Evolutionary conservation across 495 filamentous ascomycete genomes (phyloP), one percentile per base, ranked within the genome.

Genomic region (Parmelia sp.): DNA sequence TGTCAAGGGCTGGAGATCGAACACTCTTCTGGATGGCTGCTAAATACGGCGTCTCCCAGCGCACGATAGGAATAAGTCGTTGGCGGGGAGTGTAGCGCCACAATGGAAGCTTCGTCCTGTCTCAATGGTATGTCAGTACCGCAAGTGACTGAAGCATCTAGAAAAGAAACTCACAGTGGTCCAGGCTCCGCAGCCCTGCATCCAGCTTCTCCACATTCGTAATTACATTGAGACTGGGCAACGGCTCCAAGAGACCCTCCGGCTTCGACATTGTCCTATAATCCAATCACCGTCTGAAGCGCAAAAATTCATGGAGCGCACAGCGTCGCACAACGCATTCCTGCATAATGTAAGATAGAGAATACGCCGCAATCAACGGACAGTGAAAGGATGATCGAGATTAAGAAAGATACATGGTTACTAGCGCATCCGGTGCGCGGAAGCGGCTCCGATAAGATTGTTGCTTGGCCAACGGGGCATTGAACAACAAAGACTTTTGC

Each of bases 1-100:
- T 89, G 75, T 98, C 94, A 62, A 97, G 85, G 6, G 88, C 78
- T 3, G 91, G 90, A 17, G 89, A 88, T 70, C 90, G 86, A 66
- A 89, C 75, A 71, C 81, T 84, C 68, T 86, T 82, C 81, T 98
- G 94, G 68, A 92, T 74, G 75, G 80, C 85, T 31, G 94, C 94
- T 3, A 98, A 84, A 74, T 96, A 93, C 3, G 92, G 93, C 2
- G 94, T 98, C 77, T 98, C 94, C 88, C 87, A 93, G 74, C 94
- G 86, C 35, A 97, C 84, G 51, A 97, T 81, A 66, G 91, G 92
- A 44, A 98, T 86, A 47, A 96, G 79, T 64, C 78, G 78, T 68
- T 96, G 87, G 70, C 94, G 89, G 51, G 93, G 79, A 65, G 79
- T 80, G 74, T 96, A 96, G 65, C 93, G 88, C 94, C 94, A 98